Conservation (phyloP, 495 filamentous ascomycete species). For the Penicillium samsonianum region DNA sequence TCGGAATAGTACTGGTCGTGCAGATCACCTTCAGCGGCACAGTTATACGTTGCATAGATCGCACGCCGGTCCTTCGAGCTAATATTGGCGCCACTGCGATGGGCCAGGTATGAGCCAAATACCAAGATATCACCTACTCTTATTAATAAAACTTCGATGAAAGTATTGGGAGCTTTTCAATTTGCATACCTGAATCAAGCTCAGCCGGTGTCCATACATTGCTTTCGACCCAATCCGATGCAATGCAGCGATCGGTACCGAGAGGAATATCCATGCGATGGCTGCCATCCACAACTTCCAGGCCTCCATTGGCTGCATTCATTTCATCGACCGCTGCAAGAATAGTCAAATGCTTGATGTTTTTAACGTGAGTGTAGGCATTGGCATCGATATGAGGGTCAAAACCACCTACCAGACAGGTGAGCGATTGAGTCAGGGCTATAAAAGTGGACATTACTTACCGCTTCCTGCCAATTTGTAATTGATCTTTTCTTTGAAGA, state of each 20-base stretch:
- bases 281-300: constrained; percentile 47
- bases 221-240: constrained; percentile 36
- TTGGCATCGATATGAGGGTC: constrained; percentile 49
- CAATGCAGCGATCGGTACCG: constrained; percentile 43
- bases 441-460: constrained; percentile 3
- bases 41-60: constrained; percentile 51
- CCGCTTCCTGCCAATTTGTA: constrained; percentile 46
- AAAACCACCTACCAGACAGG: constrained; percentile 34
- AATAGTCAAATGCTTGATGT: constrained; percentile 49
- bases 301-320: constrained; percentile 42
- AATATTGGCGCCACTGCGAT: constrained; percentile 44
- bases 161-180: neutral
- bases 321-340: constrained; percentile 45
- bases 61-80: constrained; percentile 41
- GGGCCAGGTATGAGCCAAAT: constrained; percentile 49
- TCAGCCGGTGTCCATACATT: constrained; percentile 46
- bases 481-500: constrained; percentile 55
- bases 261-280: constrained; percentile 44
- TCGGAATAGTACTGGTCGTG: constrained; percentile 48
- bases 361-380: constrained; percentile 50
- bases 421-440: neutral
- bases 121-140: constrained; percentile 43
- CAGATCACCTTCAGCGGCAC: constrained; percentile 42
- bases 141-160: neutral
- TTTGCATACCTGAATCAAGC: constrained; percentile 35